Conservation (phyloP, 257 asterid species). For the Ilex asprella region DNA sequence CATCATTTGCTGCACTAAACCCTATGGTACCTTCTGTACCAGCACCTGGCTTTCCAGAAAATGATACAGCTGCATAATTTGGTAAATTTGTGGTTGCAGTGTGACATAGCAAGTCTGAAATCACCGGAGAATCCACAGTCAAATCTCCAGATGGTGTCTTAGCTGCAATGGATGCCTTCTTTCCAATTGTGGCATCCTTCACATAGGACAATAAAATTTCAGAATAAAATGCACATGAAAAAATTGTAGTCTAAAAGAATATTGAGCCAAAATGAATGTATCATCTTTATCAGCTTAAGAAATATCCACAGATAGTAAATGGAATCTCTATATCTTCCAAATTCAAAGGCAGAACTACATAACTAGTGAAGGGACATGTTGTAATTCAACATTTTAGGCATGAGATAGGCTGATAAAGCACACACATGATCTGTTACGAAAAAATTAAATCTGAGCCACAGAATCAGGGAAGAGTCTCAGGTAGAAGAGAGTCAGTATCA, state of each 20-base stretch:
- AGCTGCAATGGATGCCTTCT: constrained; percentile 17
- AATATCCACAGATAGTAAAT: no score
- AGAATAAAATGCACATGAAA: constrained; percentile 14
- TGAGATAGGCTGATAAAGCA: no score
- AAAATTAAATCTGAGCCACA: no score
- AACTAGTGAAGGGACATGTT: no score
- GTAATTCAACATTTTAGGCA: no score
- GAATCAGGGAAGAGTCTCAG: no score
- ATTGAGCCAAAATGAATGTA: no score
- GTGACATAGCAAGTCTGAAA: constrained; percentile 33
- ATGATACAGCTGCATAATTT: constrained; percentile 26
- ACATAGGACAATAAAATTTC: constrained; percentile 11
- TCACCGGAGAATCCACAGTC: constrained; percentile 23
- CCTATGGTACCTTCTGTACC: constrained; percentile 25
- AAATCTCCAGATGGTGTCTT: constrained; percentile 34
- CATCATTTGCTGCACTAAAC: constrained; percentile 29
- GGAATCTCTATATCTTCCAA: no score
- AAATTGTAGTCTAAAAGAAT: neutral
- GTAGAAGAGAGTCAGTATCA: no score
- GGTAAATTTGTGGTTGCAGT: constrained; percentile 26
- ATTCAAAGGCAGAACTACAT: no score
- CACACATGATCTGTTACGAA: no score
- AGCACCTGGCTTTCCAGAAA: constrained; percentile 29
- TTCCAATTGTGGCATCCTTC: constrained; percentile 50
- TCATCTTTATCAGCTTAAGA: no score